Percentiles rank a stretch among this genome's conserved stretches.
Conservation (phyloP, 306 rosid species). For the Cucurbita moschata region DNA sequence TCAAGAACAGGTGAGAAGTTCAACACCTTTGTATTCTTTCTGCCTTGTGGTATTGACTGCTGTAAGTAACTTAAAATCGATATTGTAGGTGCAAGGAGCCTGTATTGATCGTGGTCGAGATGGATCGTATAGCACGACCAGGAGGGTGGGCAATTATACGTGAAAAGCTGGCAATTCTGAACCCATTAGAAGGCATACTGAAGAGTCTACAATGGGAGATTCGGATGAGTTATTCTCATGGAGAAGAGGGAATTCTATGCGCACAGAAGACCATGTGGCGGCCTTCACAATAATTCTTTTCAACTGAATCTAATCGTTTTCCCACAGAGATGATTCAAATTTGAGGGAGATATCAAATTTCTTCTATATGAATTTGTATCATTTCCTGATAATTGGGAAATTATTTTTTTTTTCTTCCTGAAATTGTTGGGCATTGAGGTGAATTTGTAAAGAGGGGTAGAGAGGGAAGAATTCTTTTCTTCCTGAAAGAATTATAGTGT, state of each 20-base stretch:
- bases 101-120: conserved; percentile 66
- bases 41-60: background rate
- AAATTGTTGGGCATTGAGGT: too few relatives aligned
- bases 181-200: conserved; percentile 58
- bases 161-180: conserved; percentile 65
- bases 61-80: background rate
- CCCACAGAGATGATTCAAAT: background rate
- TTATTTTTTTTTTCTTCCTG: too few relatives aligned
- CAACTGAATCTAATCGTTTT: conserved; percentile 1
- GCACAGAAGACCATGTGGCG: conserved; percentile 77
- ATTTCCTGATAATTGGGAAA: too few relatives aligned
- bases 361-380: too few relatives aligned
- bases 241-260: conserved; percentile 69
- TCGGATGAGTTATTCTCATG: conserved; percentile 56
- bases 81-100: conserved; percentile 76
- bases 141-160: conserved; percentile 94
- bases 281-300: conserved; percentile 29
- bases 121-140: conserved; percentile 79
- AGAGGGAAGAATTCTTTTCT: too few relatives aligned
- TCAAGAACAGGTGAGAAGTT: conserved; percentile 58
- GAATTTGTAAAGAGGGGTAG: too few relatives aligned
- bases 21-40: background rate
- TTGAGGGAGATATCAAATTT: background rate
- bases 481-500: too few relatives aligned
- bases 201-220: conserved; percentile 72